These are phyloP conservation scores for Paraphoma chrysanthemicola DNA, from an alignment of 2,329 filamentous ascomycete species.

Conservation along the genomic window DNA sequence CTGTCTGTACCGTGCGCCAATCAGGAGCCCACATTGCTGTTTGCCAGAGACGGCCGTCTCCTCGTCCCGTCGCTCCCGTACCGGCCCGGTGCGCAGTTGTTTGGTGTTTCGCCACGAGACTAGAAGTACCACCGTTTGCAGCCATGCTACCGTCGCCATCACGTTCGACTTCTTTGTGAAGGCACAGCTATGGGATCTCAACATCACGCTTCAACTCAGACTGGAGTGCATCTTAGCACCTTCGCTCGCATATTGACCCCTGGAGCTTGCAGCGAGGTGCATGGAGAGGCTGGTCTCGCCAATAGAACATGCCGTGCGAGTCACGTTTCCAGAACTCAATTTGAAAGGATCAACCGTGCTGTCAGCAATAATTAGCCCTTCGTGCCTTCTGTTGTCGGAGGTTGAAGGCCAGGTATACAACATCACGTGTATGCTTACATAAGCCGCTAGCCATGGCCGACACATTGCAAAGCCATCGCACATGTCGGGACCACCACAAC, in stretches of 20 bases:
- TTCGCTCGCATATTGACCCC: background rate
- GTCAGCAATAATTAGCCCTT: too few relatives aligned
- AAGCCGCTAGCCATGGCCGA: too few relatives aligned
- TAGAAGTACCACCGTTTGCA: background rate
- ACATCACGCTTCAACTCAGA: background rate
- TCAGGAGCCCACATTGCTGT: slow-evolving; percentile 6
- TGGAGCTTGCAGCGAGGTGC: background rate
- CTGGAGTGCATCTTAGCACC: background rate
- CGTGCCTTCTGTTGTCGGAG: too few relatives aligned
- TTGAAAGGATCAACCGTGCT: too few relatives aligned
- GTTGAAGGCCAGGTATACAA: too few relatives aligned
- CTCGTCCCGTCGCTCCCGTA: slow-evolving; percentile 1
- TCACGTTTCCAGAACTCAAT: background rate
- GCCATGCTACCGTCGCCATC: background rate
- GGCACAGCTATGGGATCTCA: background rate
- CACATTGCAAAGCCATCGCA: too few relatives aligned
- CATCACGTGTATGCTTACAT: background rate
- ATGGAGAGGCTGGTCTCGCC: background rate
- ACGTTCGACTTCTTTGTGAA: background rate
- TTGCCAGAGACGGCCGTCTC: background rate
- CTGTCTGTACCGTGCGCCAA: slow-evolving; percentile 14
- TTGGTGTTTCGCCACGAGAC: background rate
- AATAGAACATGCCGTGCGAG: background rate
- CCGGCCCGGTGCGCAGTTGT: slow-evolving; percentile 1
- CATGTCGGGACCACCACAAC: too few relatives aligned